Evolutionary conservation across 768 basidiomycete genomes (phyloP).

Genomic region (Termitomyces sp.): DNA sequence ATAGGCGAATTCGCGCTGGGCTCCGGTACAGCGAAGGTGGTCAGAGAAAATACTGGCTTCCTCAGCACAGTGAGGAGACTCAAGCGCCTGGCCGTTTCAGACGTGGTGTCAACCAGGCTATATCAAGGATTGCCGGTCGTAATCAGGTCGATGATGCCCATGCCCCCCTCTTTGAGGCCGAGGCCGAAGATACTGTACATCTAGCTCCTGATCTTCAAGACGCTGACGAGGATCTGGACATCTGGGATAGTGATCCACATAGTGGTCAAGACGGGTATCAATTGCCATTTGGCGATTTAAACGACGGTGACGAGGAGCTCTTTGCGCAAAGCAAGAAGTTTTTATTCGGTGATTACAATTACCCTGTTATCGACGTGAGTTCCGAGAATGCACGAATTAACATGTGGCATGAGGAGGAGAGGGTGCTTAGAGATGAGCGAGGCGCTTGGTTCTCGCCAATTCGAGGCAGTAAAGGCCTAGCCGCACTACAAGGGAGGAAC

Average conservation of each 20-base stretch:
- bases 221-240: conserved; percentile 34
- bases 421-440: conserved; percentile 72
- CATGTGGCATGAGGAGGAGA: conserved; percentile 86
- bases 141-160: conserved; percentile 49
- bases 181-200: conserved; percentile 65
- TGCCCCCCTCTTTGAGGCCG: conserved; percentile 68
- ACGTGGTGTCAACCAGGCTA: conserved; percentile 37
- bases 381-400: conserved; percentile 60
- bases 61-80: conserved; percentile 48
- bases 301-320: conserved; percentile 70
- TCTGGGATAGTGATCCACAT: conserved; percentile 30
- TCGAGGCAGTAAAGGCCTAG: conserved; percentile 41
- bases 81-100: conserved; percentile 36
- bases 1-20: conserved; percentile 86
- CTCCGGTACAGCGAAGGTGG: conserved; percentile 91
- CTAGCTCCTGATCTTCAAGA: conserved; percentile 52
- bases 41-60: conserved; percentile 93
- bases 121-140: conserved; percentile 36
- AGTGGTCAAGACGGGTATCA: conserved; percentile 44
- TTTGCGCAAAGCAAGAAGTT: conserved; percentile 75
- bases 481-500: conserved; percentile 33
- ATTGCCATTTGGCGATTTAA: conserved; percentile 66
- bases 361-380: conserved; percentile 87
- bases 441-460: conserved; percentile 68
- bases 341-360: conserved; percentile 88